phyloP scores from a whole-genome alignment of 805 yeast genomes.

The Kazachstania kunashirensis region DNA sequence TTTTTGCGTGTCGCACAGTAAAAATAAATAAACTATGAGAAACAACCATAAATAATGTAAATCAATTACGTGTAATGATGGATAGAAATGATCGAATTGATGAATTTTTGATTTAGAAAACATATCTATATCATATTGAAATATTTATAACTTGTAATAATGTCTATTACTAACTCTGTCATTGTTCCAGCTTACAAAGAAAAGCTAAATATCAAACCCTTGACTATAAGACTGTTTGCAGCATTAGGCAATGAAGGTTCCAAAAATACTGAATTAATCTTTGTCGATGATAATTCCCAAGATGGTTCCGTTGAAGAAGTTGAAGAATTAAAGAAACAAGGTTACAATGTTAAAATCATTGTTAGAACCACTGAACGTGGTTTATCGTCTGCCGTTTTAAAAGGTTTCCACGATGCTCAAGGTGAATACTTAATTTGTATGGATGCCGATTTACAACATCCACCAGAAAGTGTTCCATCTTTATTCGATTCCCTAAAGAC shows the following conservation, averaged over 20 bases:
- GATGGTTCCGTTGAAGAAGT: conserved; percentile 48
- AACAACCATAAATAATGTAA: too few relatives aligned
- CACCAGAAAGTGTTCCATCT: conserved; percentile 42
- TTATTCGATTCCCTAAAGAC: conserved; percentile 33
- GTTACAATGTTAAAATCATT: conserved; percentile 40
- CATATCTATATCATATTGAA: too few relatives aligned
- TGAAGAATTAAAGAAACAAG: conserved; percentile 35
- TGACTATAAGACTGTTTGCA: conserved; percentile 40
- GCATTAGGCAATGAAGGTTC: conserved; percentile 38
- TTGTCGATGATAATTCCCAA: conserved; percentile 42
- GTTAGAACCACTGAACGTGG: conserved; percentile 45
- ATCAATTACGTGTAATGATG: too few relatives aligned
- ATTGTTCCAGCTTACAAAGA: conserved; percentile 46
- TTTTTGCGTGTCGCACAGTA: too few relatives aligned
- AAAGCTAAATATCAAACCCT: conserved; percentile 39
- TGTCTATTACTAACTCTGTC: conserved; percentile 34
- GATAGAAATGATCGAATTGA: too few relatives aligned
- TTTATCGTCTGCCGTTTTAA: conserved; percentile 40
- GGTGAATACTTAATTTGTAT: conserved; percentile 41
- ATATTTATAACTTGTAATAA: too few relatives aligned
- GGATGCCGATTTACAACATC: conserved; percentile 48
- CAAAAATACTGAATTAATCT: conserved; percentile 37
- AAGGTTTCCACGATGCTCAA: conserved; percentile 38
- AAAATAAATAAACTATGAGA: too few relatives aligned
- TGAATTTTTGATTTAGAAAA: too few relatives aligned